Percentiles rank a stretch among this genome's conserved stretches.
phyloP scores from a whole-genome alignment of 345 rosid genomes.

The Brassica carinata region DNA sequence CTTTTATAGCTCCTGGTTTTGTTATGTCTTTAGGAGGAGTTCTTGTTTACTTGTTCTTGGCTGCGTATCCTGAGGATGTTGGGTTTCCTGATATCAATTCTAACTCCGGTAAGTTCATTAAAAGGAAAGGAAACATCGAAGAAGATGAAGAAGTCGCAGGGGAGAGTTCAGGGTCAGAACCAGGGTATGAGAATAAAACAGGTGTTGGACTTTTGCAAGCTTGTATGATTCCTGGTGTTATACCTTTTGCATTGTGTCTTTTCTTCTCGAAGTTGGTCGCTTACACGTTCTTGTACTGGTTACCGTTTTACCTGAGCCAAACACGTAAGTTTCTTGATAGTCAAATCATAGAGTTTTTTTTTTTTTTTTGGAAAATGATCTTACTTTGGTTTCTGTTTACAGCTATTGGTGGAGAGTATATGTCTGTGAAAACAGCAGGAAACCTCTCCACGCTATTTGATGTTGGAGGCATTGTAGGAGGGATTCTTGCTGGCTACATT shows the following conservation, averaged over 20 bases:
- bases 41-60: conserved; percentile 73
- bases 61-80: conserved; percentile 94
- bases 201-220: conserved; percentile 86
- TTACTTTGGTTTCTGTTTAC: conserved; percentile 33
- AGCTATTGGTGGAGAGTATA: conserved; percentile 87
- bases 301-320: conserved; percentile 92
- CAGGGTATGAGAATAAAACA: conserved; percentile 49
- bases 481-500: conserved; percentile 76
- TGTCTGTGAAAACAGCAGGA: conserved; percentile 93
- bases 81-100: conserved; percentile 60
- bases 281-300: conserved; percentile 88
- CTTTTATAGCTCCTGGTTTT: conserved; percentile 81
- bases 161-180: conserved; percentile 21
- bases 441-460: conserved; percentile 91
- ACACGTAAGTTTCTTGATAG: conserved; percentile 50
- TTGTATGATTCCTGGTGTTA: conserved; percentile 89
- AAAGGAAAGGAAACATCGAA: conserved; percentile 30
- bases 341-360: not conserved
- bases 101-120: conserved; percentile 48
- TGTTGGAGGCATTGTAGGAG: conserved; percentile 90
- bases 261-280: conserved; percentile 95
- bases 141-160: conserved; percentile 25
- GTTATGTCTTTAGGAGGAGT: conserved; percentile 69
- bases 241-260: conserved; percentile 83
- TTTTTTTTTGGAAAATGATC: not conserved